Base-by-base conservation (phyloP, 129 eudicot genomes). In the Pittosporum tobira region DNA sequence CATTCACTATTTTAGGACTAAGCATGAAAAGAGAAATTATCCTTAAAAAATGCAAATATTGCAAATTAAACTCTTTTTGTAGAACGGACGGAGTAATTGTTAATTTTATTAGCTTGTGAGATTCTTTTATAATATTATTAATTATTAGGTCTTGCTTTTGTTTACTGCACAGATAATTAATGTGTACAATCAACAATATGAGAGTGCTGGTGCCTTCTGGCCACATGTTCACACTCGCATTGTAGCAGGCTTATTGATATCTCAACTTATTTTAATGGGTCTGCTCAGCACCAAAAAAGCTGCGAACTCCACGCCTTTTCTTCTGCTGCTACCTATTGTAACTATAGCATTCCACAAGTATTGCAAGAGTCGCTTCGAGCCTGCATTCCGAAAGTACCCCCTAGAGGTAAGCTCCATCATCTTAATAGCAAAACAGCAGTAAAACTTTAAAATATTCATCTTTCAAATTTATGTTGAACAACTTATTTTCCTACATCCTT, bases 201-300 rank as follows among this genome's bases (percentile, higher is more conserved):
- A 91, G 71, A 91, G 96, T 66, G 91, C 62, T 63, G 96, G 79
- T 44, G 96, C 96, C 34, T 87, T 93, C 62, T 93, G 99, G 99
- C 99, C 99, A 13, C 99, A 93, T 53, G 94, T 93, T 74, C 96
- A 84, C 63, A 75, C 79, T 58, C 96, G 96, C 47, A 87, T 93
- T 36, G 65, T 87, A 45, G 94, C 96, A 24, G 81, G 99, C 88
- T 85, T 87, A 40, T 62, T 93, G 71, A 93, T 87, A 63, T 93
- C 99, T 42, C 99, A 93, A 40, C 68, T 93, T 21, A 91, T 93
- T 45, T 62, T 93, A 58, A 20, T 93, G 71, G 99, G 98, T 49
- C 76, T 91, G 27, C 79, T 91, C 48, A 73, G 98, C 75, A 91
- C 98, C 25, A 91, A 86, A 74, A 71, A 80, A 80, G 98, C 98